Percentiles rank a stretch among this genome's conserved stretches.
phyloP scores from a whole-genome alignment of 2,329 filamentous ascomycete species.

The Aspergillus pseudonomiae region DNA sequence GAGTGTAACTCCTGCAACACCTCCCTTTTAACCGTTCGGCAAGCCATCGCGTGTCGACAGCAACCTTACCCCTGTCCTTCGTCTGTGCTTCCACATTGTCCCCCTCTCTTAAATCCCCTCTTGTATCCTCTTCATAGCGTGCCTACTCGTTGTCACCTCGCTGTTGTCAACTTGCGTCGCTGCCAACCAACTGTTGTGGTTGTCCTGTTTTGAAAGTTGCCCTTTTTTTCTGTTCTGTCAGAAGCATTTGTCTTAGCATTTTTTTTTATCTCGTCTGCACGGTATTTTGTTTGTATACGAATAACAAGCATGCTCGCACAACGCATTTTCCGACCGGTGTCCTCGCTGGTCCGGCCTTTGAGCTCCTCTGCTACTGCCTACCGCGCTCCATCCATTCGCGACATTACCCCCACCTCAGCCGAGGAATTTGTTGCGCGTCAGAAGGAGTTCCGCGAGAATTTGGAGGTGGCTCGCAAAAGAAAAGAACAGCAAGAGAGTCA shows the following conservation, averaged over 20 bases:
- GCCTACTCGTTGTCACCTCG: conserved; percentile 5
- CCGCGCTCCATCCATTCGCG: conserved; percentile 76
- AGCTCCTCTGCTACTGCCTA: conserved; percentile 55
- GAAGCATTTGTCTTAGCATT: conserved; percentile 1
- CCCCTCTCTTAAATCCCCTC: conserved; percentile 11
- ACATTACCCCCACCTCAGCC: conserved; percentile 75
- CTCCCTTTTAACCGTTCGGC: conserved; percentile 21
- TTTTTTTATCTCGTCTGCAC: conserved; percentile 8
- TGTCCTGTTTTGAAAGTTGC: conserved; percentile 12
- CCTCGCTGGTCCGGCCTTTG: conserved; percentile 60
- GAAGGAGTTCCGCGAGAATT: conserved; percentile 80
- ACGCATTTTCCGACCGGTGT: conserved; percentile 54
- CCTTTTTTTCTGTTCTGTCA: not conserved
- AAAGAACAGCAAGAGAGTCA: conserved; percentile 84
- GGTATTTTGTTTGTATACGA: conserved; percentile 6
- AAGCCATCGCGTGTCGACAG: conserved; percentile 19
- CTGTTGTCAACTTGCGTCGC: conserved; percentile 12
- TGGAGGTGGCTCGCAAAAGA: conserved; percentile 73
- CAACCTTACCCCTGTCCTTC: conserved; percentile 18
- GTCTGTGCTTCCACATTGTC: conserved; percentile 11
- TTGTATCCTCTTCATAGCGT: not conserved
- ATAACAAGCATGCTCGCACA: conserved; percentile 44
- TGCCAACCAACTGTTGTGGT: conserved; percentile 12
- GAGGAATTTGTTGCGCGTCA: conserved; percentile 80
- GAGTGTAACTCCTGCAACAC: conserved; percentile 17